Percentiles rank a stretch among this genome's conserved stretches.
Conservation (phyloP, 2,329 filamentous ascomycete species). For the Phoma sp. region DNA sequence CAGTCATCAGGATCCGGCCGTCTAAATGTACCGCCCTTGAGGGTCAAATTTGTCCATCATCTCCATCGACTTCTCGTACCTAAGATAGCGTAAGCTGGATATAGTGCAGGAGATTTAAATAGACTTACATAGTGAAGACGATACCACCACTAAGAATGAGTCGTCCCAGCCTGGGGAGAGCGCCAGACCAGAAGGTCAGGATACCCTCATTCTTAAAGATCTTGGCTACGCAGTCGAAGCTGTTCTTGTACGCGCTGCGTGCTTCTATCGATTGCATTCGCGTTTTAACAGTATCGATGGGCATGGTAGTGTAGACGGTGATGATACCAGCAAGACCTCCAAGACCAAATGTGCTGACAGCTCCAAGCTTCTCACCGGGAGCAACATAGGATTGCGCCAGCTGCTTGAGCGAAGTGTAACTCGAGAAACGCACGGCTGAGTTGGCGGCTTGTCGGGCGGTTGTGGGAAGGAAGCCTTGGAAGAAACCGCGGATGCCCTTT, state of each 20-base stretch:
- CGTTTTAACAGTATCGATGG: constrained; percentile 94
- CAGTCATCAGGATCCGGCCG: not conserved
- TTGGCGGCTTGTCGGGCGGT: constrained; percentile 95
- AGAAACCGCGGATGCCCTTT: constrained; percentile 88
- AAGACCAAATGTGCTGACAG: constrained; percentile 85
- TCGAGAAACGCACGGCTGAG: constrained; percentile 86
- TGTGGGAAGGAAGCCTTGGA: constrained; percentile 95
- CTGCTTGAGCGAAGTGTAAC: constrained; percentile 90
- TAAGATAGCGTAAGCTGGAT: constrained; percentile 23
- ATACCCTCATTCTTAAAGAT: constrained; percentile 91
- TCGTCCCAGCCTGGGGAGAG: constrained; percentile 81
- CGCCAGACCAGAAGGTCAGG: constrained; percentile 92
- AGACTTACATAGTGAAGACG: constrained; percentile 85
- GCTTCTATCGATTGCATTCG: constrained; percentile 96
- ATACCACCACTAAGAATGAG: constrained; percentile 93
- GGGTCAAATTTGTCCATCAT: constrained; percentile 81
- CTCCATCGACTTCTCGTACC: constrained; percentile 96
- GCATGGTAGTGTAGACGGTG: constrained; percentile 77
- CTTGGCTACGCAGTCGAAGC: constrained; percentile 77
- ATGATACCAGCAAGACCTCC: constrained; percentile 88
- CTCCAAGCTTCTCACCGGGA: constrained; percentile 92
- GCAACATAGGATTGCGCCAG: constrained; percentile 89
- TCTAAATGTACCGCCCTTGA: constrained; percentile 77
- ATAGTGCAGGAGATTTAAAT: constrained; percentile 13
- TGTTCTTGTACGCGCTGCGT: constrained; percentile 81